phyloP scores from a whole-genome alignment of 2,329 filamentous ascomycete genomes.

The Pseudogymnoascus sp. region DNA sequence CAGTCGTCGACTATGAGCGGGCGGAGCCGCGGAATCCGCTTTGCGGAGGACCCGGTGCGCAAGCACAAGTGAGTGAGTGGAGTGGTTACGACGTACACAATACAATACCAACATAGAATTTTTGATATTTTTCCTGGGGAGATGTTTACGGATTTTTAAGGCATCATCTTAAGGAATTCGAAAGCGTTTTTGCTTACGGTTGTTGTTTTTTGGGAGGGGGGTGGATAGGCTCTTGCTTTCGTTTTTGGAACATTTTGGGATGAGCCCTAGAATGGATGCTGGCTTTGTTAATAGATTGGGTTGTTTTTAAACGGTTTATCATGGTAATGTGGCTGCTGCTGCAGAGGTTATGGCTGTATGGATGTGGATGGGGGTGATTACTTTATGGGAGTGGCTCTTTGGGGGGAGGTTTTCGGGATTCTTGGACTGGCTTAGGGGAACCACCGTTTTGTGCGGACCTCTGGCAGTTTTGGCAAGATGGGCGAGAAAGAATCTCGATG shows the following conservation, averaged over 20 bases:
- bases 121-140: not conserved
- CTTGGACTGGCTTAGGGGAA: not conserved
- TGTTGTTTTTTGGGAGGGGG: not conserved
- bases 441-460: not conserved
- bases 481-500: not conserved
- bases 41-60: slow-evolving; percentile 27
- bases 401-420: not conserved
- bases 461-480: not conserved
- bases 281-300: slow-evolving; percentile 4
- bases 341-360: not conserved
- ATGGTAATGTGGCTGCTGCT: not conserved
- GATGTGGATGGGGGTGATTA: not conserved
- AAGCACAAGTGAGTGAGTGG: slow-evolving; percentile 5
- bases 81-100: not conserved
- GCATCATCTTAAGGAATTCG: not conserved
- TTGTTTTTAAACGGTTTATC: not conserved
- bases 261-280: not conserved
- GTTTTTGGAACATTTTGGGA: not conserved
- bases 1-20: slow-evolving; percentile 23
- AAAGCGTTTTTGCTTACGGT: not conserved
- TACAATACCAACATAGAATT: not conserved
- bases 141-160: not conserved
- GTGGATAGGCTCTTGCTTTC: not conserved
- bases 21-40: slow-evolving; percentile 25
- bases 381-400: not conserved